Evolutionary conservation across 2,329 filamentous ascomycete species (phyloP).

Genomic region (Fusarium irregulare): DNA sequence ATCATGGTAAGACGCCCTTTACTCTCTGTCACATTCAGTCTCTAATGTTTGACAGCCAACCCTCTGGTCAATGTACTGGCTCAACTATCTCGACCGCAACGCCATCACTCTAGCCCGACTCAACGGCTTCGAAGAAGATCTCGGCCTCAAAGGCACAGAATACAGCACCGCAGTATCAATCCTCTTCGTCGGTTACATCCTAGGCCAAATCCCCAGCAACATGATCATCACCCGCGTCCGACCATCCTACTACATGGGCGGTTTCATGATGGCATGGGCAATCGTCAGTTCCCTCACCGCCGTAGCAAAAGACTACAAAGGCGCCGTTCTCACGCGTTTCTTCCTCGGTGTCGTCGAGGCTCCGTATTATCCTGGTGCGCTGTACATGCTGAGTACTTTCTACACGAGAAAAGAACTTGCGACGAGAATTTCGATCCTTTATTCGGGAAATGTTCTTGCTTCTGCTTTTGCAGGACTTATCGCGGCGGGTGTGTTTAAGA

Average conservation of each 20-base stretch:
- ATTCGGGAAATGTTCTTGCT: conserved; percentile 54
- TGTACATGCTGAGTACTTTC: conserved; percentile 62
- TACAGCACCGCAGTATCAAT: conserved; percentile 53
- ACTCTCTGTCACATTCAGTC: too few relatives aligned
- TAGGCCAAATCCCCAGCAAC: conserved; percentile 54
- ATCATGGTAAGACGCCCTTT: conserved; percentile 22
- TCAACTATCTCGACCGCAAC: conserved; percentile 61
- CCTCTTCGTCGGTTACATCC: conserved; percentile 53
- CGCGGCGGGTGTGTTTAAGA: conserved; percentile 55
- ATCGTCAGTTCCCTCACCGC: conserved; percentile 56
- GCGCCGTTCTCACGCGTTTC: conserved; percentile 57
- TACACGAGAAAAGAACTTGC: conserved; percentile 64
- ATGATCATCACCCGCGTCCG: conserved; percentile 56
- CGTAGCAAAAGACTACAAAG: conserved; percentile 54
- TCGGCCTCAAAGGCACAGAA: conserved; percentile 56
- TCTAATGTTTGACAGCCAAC: conserved; percentile 45
- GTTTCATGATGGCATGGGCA: conserved; percentile 54
- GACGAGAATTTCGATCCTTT: conserved; percentile 58
- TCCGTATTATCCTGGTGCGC: conserved; percentile 52
- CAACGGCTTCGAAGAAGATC: conserved; percentile 64
- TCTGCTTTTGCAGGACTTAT: conserved; percentile 59
- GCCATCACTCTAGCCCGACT: conserved; percentile 68
- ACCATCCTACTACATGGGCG: conserved; percentile 58
- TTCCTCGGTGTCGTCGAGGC: conserved; percentile 57
- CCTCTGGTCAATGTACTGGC: conserved; percentile 56